These are phyloP conservation scores for Lactuca saligna DNA, from an alignment of 129 eudicot species.

Conservation along the genomic window DNA sequence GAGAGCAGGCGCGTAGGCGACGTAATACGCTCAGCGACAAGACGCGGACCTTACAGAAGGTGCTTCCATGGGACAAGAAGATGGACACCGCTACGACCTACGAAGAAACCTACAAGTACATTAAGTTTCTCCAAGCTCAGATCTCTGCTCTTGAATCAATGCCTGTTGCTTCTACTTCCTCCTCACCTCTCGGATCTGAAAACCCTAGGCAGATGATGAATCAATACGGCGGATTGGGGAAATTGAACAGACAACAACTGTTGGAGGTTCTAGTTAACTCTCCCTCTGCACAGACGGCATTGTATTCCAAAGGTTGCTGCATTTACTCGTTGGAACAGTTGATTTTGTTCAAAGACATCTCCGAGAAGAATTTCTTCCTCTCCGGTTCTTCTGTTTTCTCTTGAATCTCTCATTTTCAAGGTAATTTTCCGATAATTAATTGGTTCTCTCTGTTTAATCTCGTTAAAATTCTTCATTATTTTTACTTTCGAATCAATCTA, in stretches of 20 bases:
- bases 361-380: slow-evolving; percentile 23
- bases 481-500: neutral
- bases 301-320: slow-evolving; percentile 50
- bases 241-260: slow-evolving; percentile 57
- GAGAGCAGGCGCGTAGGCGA: slow-evolving; percentile 13
- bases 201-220: slow-evolving; percentile 10
- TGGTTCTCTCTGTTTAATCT: neutral
- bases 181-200: slow-evolving; percentile 10
- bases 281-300: slow-evolving; percentile 44
- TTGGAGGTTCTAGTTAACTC: slow-evolving; percentile 67
- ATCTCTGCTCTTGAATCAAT: slow-evolving; percentile 47
- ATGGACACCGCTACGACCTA: slow-evolving; percentile 57
- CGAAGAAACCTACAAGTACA: slow-evolving; percentile 62
- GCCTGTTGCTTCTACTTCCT: slow-evolving; percentile 33
- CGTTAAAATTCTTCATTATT: neutral
- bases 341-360: slow-evolving; percentile 32
- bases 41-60: slow-evolving; percentile 40
- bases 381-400: slow-evolving; percentile 18
- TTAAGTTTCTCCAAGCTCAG: slow-evolving; percentile 62
- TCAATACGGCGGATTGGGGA: slow-evolving; percentile 30
- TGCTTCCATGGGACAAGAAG: slow-evolving; percentile 52
- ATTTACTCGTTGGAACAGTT: slow-evolving; percentile 53
- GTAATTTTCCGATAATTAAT: neutral
- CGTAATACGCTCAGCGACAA: slow-evolving; percentile 51
- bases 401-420: slow-evolving; percentile 21